These are phyloP conservation scores for Chlamydomonas incerta DNA, from an alignment of 139 green algal species.

Conservation along the genomic window DNA sequence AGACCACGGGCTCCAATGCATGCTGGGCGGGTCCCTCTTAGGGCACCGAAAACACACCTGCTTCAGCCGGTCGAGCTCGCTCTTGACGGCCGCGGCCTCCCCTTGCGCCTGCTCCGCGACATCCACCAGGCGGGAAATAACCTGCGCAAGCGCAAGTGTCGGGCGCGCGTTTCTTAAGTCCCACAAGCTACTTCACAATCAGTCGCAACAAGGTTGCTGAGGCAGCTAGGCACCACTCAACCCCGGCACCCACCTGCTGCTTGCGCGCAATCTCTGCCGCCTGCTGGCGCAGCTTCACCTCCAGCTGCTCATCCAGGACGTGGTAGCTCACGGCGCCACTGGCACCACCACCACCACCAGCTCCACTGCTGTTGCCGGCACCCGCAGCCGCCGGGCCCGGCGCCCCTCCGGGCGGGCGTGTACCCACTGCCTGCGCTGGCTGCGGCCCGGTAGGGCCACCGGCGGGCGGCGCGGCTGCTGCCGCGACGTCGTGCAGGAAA, in stretches of 20 bases:
- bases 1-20: too few species aligned
- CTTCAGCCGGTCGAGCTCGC: conserved; percentile 5
- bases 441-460: too few species aligned
- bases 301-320: conserved; percentile 32
- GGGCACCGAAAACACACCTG: background rate
- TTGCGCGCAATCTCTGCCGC: conserved; percentile 36
- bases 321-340: conserved; percentile 5
- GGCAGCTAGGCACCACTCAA: too few species aligned
- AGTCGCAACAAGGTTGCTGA: too few species aligned
- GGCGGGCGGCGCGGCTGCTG: too few species aligned
- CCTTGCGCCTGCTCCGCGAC: conserved; percentile 33
- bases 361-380: background rate
- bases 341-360: background rate
- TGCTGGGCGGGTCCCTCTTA: background rate
- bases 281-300: conserved; percentile 39
- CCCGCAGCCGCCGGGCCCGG: background rate
- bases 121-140: conserved; percentile 47
- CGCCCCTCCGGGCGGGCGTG: too few species aligned
- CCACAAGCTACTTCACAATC: too few species aligned
- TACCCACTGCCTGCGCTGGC: too few species aligned
- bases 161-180: too few species aligned
- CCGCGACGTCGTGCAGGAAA: background rate
- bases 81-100: background rate
- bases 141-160: background rate
- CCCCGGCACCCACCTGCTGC: conserved; percentile 49